Evolutionary conservation across 345 rosid species (phyloP).

Genomic region (Passiflora organensis): DNA sequence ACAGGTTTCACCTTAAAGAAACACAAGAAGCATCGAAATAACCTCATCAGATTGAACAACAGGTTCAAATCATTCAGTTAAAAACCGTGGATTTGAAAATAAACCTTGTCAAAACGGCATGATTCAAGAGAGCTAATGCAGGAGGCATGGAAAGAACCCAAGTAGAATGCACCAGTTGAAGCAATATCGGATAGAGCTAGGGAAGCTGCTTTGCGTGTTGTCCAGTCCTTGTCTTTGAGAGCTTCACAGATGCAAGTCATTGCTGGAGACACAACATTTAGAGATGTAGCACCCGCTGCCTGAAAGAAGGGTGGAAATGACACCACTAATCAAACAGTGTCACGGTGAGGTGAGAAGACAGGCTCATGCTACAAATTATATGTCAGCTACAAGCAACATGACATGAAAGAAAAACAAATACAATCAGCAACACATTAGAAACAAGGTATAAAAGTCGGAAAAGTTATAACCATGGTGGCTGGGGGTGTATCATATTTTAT

Average conservation of each 20-base stretch:
- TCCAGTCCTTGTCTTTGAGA: slow-evolving; percentile 74
- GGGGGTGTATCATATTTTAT: no score
- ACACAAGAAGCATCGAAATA: slow-evolving; percentile 11
- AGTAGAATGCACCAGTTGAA: slow-evolving; percentile 52
- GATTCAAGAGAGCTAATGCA: slow-evolving; percentile 70
- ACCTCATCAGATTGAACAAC: slow-evolving; percentile 1
- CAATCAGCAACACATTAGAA: no score
- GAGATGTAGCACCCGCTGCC: slow-evolving; percentile 87
- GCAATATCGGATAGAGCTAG: slow-evolving; percentile 72
- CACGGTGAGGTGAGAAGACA: no score
- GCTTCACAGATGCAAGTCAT: slow-evolving; percentile 68
- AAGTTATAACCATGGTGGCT: no score
- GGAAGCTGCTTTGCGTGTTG: slow-evolving; percentile 91
- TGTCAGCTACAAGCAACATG: neutral
- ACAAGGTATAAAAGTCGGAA: no score
- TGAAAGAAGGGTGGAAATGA: slow-evolving; percentile 23
- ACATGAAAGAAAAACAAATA: neutral
- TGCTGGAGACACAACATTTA: slow-evolving; percentile 55
- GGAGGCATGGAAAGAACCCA: slow-evolving; percentile 65
- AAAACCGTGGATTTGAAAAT: neutral
- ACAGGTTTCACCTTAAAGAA: slow-evolving; percentile 84
- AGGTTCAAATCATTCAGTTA: slow-evolving; percentile 5
- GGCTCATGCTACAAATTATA: no score
- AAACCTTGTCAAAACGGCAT: slow-evolving; percentile 94
- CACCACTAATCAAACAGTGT: neutral